Evolutionary conservation across 495 filamentous ascomycete species (phyloP), one percentile per base, ranked within the genome.

Genomic region (Penicillium antarcticum): DNA sequence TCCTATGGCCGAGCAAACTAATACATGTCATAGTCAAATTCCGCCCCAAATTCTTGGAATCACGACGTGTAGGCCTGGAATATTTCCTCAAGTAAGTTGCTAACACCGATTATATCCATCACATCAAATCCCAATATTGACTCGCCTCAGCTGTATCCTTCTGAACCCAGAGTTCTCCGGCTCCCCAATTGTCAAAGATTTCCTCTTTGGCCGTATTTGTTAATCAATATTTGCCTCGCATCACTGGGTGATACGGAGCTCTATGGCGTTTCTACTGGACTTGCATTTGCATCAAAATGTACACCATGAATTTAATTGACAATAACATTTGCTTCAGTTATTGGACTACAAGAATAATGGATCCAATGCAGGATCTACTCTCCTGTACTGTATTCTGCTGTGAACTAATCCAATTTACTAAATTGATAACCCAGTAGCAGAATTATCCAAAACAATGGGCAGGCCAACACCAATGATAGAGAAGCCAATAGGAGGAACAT

Each of bases 101-200:
- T 14, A 40, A 48, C 10, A 48, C 0, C 13, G 8, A 24, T 41
- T 6, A 29, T 51, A 23, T 26, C 34, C 9, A 31, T 26, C 4
- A 36, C 2, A 29, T 51, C 60, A 32, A 44, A 34, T 45, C 32
- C 17, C 14, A 17, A 19, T 39, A 7, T 36, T 52, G 13, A 54
- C 31, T 45, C 2, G 1, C 24, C 39, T 5, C 12, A 87, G 83
- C 51, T 86, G 83, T 63, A 71, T 87, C 19, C 70, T 88, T 18
- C 62, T 88, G 6, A 88, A 88, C 60, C 85, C 85, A 0, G 85
- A 87, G 58, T 87, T 87, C 62, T 78, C 85, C 35, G 80, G 80
- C 36, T 82, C 81, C 14, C 82, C 84, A 7, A 74, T 87, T 17
- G 78, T 87, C n/a, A 86, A 86, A 58, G 83, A 87, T 37, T 88